Evolutionary conservation across 345 rosid species (phyloP).

Genomic region (Salix dunnii): DNA sequence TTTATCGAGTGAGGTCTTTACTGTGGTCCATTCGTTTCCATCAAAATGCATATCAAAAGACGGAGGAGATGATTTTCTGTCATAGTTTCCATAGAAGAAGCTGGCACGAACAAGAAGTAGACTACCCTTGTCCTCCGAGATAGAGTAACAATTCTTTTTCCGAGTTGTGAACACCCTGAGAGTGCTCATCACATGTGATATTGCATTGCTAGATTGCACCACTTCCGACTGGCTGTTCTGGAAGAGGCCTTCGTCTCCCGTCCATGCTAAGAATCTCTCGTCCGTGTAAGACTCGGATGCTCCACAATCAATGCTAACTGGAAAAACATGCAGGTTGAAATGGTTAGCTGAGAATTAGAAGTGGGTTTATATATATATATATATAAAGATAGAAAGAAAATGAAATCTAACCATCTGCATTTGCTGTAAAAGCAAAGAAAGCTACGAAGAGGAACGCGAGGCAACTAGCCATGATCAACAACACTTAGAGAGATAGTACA

Average conservation of each 20-base stretch:
- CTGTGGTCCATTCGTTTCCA: conserved; percentile 22
- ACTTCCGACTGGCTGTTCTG: background rate
- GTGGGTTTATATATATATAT: too few relatives aligned
- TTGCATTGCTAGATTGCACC: background rate
- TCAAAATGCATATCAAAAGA: conserved; percentile 26
- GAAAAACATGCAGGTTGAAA: background rate
- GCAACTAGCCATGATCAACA: conserved; percentile 10
- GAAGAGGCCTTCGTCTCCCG: conserved; percentile 15
- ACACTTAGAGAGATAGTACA: background rate
- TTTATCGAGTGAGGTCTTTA: conserved; percentile 5
- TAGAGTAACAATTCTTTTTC: conserved; percentile 26
- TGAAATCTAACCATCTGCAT: conserved; percentile 16
- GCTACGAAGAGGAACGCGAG: conserved; percentile 14
- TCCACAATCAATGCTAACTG: conserved; percentile 20
- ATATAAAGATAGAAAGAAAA: too few relatives aligned
- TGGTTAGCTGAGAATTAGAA: background rate
- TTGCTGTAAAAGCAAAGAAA: conserved; percentile 13
- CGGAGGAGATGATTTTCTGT: conserved; percentile 16
- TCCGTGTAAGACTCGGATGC: background rate
- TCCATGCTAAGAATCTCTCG: conserved; percentile 12
- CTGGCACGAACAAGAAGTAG: conserved; percentile 16
- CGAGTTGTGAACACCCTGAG: conserved; percentile 21
- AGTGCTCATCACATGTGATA: conserved; percentile 12
- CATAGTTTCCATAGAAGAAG: conserved; percentile 33
- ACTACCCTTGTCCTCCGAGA: background rate